A percentile compares a stretch with the other conserved stretches of the same genome.
These are phyloP conservation scores for Didymosphaeria variabile DNA, from an alignment of 2,329 filamentous ascomycete species.

Conservation along the genomic window DNA sequence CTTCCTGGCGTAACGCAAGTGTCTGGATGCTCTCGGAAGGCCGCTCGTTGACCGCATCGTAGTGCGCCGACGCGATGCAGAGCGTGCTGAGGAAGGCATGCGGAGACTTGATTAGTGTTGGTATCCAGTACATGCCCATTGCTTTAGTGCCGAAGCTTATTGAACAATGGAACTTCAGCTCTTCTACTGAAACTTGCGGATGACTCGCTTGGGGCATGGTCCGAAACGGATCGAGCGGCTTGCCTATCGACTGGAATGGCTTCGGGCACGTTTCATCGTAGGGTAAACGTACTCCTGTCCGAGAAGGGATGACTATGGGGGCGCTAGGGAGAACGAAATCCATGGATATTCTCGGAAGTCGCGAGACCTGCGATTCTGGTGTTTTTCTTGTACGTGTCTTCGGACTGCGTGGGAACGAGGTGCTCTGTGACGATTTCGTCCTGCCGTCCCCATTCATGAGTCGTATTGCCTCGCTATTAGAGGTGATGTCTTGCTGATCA, in stretches of 20 bases:
- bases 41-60: conserved; percentile 39
- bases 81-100: conserved; percentile 51
- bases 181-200: conserved; percentile 41
- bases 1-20: conserved; percentile 42
- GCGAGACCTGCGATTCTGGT: conserved; percentile 20
- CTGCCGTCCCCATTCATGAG: conserved; percentile 18
- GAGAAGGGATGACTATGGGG: conserved; percentile 34
- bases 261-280: conserved; percentile 30
- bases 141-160: conserved; percentile 44
- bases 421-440: conserved; percentile 18
- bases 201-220: conserved; percentile 46
- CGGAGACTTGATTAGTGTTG: conserved; percentile 40
- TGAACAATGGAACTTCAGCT: conserved; percentile 47
- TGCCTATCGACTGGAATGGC: conserved; percentile 40
- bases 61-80: conserved; percentile 45
- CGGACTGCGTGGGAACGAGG: conserved; percentile 15
- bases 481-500: conserved; percentile 20
- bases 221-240: conserved; percentile 44
- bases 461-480: conserved; percentile 22
- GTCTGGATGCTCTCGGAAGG: conserved; percentile 42
- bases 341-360: conserved; percentile 12
- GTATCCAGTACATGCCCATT: conserved; percentile 47
- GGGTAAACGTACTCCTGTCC: conserved; percentile 21
- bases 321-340: conserved; percentile 29
- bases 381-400: conserved; percentile 12